Base-by-base conservation (phyloP, 176 grass and related monocot species). In the Oryza rufipogon region DNA sequence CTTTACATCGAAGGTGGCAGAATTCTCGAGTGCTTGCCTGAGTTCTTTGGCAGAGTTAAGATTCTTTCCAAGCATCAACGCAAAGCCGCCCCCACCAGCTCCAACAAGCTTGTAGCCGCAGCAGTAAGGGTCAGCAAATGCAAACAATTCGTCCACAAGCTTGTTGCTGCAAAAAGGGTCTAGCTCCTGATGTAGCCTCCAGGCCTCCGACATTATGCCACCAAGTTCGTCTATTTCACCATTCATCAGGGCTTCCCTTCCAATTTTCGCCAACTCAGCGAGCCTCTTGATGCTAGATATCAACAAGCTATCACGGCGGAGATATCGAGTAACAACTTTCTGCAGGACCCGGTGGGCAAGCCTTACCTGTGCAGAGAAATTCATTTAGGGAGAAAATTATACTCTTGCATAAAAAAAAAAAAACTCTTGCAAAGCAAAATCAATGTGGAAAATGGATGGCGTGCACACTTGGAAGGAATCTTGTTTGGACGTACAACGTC, bases 101-200 rank as follows among this genome's bases (percentile, higher is more conserved):
- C 96, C 96, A 1, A 95, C 93, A 39, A 98, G 85, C 79, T 98
- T 98, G 86, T 98, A 98, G 17, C 96, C 96, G 12, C 91, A 87
- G 82, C 96, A 98, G 83, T 93, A 98, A 23, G 91, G 80, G 20
- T 83, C 89, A 1, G 87, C 89, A 34, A 95, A 92, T 9, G 96
- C 80, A 78, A 98, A 98, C 16, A 95, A 86, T 71, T 76, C 86
- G 61, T 98, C 96, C 41, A 98, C 93, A 32, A 89, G 51, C 73
- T 68, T 48, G 71, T 95, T 98, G 89, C 96, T 98, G 81, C 96
- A 98, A 77, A 93, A 95, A 5, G 96, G 93, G 68, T 95, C 93
- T 28, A 98, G 82, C 74, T 98, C 96, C 78, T 95, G 96, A 74
- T 95, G 93, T 26, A 95, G 76, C 66, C 74, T 89, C 96, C 93